Conservation (phyloP, 345 rosid species). For the Cardamine resedifolia region DNA sequence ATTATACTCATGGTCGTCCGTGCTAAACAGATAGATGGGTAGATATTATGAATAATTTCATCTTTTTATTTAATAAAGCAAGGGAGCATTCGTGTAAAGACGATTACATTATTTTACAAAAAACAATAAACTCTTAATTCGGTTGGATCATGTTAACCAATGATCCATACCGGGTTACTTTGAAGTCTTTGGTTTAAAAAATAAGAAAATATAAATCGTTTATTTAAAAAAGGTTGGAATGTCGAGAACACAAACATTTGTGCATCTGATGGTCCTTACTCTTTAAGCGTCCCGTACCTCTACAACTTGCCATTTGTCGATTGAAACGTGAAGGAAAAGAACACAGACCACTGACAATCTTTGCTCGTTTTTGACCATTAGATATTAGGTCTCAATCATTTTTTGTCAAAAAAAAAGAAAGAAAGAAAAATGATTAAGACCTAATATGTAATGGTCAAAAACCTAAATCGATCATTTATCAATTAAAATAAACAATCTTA, state of each 20-base stretch:
- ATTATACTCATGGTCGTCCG: no score
- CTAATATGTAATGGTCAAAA: neutral
- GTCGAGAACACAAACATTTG: neutral
- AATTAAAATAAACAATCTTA: neutral
- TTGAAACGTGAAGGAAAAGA: slow-evolving; percentile 26
- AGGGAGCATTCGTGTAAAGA: neutral
- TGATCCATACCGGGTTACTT: neutral
- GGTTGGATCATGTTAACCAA: neutral
- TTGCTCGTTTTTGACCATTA: slow-evolving; percentile 31
- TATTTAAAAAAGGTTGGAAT: neutral
- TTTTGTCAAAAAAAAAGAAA: neutral
- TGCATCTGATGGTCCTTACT: slow-evolving; percentile 32
- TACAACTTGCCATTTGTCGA: slow-evolving; percentile 38
- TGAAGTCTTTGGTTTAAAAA: neutral
- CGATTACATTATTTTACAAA: neutral
- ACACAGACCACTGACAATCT: slow-evolving; percentile 25
- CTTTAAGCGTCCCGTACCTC: slow-evolving; percentile 19
- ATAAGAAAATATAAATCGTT: neutral
- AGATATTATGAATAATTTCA: neutral
- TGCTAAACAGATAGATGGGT: neutral
- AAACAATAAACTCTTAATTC: neutral
- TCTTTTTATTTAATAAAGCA: neutral
- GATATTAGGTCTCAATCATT: slow-evolving; percentile 13
- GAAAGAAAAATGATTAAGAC: neutral
- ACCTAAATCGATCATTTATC: neutral